These are phyloP conservation scores for Jacaranda copaia DNA, from an alignment of 257 asterid genomes.

Conservation along the genomic window DNA sequence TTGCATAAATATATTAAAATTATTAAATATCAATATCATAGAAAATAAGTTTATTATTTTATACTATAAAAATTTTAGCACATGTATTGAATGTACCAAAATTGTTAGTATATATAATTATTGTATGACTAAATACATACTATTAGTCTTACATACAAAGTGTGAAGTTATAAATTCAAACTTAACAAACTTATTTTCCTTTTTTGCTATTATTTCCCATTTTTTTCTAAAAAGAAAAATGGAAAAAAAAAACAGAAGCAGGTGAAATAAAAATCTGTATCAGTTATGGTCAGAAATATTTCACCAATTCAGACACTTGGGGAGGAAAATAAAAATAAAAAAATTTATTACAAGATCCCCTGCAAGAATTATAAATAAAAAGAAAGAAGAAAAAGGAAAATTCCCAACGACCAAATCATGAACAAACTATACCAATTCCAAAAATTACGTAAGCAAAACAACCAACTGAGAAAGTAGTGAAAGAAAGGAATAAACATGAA, in stretches of 20 bases:
- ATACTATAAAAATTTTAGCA: no score
- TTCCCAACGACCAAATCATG: neutral
- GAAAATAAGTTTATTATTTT: no score
- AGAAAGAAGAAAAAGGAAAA: neutral
- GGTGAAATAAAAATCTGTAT: neutral
- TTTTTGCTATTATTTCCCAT: neutral
- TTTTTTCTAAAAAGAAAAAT: neutral
- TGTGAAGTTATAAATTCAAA: no score
- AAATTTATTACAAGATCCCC: neutral
- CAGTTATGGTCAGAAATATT: constrained; percentile 27
- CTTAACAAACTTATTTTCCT: no score
- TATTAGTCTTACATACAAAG: no score
- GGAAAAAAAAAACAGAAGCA: neutral
- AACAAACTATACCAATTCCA: neutral
- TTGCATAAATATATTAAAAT: no score
- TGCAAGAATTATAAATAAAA: no score
- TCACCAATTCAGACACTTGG: constrained; percentile 12
- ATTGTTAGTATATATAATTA: no score
- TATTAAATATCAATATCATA: no score
- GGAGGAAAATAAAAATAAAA: neutral
- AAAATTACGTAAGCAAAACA: constrained; percentile 13
- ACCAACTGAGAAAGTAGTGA: neutral
- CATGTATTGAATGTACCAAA: no score
- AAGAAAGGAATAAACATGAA: neutral
- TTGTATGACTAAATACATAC: no score